Evolutionary conservation across 371 early-diverging fungal species (phyloP), one percentile per base, ranked within the genome.

Genomic region (Mortierella sp.): DNA sequence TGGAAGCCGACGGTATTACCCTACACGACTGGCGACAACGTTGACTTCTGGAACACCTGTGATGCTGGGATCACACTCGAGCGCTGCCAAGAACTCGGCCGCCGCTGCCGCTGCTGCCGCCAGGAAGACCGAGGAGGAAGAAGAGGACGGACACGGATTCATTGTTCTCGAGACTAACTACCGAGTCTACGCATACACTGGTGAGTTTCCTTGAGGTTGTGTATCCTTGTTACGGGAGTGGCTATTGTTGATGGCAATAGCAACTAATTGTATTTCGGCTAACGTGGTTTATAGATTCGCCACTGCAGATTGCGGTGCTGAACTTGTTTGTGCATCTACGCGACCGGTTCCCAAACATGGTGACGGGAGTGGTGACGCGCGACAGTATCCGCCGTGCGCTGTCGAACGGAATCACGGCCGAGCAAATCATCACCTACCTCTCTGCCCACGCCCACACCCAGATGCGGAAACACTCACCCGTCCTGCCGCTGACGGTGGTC

Each of bases 291-390:
- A 29, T 78, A 90, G 95, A 94, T 66, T 98, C 98, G 31, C 95
- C 96, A n/a, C 89, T 99, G 45, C 98, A 99, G 79, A 98, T 98
- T 61, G 95, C 98, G n/a, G 97, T 99, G 16, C 85, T 99, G 29
- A 94, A 94, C 66, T 85, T 99, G 68, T 99, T 99, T 89, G 93
- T 95, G 11, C 89, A 93, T 41, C 85, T 98, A 31, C 91, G 94
- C 74, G 89, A 92, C 24, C 93, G 97, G 29, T 98, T 99, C 80
- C 91, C 95, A 44, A 99, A 99, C 88, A 94, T 99, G 94, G 96
- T 99, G 0, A 92, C 96, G 24, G 99, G 97, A 0, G 89, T 91
- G 2, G 91, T 99, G 40, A 97, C 97, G 2, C 92, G 99, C 64
- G 98, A 99, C 64, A 96, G 96, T 74, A 92, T 99, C 47, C 88